Evolutionary conservation across 1,284 basidiomycete species (phyloP), one percentile per base, ranked within the genome.

Genomic region (Malassezia vespertilionis): DNA sequence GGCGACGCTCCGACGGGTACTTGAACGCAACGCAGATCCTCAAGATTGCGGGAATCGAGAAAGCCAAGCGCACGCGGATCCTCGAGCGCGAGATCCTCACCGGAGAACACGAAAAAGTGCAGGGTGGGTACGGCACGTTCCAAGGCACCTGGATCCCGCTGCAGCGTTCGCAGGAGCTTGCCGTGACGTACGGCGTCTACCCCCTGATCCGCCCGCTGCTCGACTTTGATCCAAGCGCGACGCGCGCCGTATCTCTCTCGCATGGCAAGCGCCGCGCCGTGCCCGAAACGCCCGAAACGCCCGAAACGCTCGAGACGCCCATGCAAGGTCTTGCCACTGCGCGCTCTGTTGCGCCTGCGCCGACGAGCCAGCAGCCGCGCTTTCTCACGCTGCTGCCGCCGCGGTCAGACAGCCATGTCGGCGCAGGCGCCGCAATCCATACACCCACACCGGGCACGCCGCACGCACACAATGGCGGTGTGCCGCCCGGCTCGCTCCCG

Each of bases 81-180:
- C 78, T 97, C 28, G 93, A 97, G 75, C 93, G 91, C 72, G 91
- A 97, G 75, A 86, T 99, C 54, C 78, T 90, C 32, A 84, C 84
- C 35, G 90, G 90, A 41, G 83, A 87, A 72, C 90, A 97, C 72
- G 91, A 99, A 73, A 97, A 97, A 72, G 88, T 99, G 10, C 93
- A 99, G 72, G 93, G 93, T 38, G 93, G 93, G 32, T 97, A 96
- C 68, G 93, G 93, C 33, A 95, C 95, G 75, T 99, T 96, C 72
- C 93, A 99, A 72, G 93, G 93, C 52, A 97, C 93, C 40, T 99
- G 93, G 91, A 66, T 69, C 21, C 67, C 67, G 10, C 55, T 69
- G 9, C 47, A 58, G 33, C 57, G 67, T 15, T 65, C 65, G 3
- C 64, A 68, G 44, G 53, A 67, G 43, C 61, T 69, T 9, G 61